These are phyloP conservation scores for Dothistroma pini DNA, from an alignment of 2,329 filamentous ascomycete species.

Conservation along the genomic window DNA sequence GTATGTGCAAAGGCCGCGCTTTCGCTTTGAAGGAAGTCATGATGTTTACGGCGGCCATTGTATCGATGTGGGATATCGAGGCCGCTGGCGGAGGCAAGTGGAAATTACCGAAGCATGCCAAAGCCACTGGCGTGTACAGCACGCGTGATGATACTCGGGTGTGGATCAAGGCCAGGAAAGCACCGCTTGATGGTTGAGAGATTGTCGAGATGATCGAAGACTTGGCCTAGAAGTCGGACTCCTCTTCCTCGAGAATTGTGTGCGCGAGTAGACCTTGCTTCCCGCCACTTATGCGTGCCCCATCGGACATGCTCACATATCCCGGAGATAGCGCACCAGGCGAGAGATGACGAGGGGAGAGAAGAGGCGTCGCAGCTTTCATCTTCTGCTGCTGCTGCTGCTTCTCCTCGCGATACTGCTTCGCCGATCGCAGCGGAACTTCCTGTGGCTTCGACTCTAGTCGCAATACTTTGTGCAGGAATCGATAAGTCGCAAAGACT, in stretches of 20 bases:
- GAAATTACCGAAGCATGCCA: slow-evolving; percentile 49
- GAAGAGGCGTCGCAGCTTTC: slow-evolving; percentile 15
- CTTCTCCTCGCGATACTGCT: slow-evolving; percentile 34
- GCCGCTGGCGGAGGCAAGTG: slow-evolving; percentile 45
- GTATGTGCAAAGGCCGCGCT: slow-evolving; percentile 49
- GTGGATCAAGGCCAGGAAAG: slow-evolving; percentile 42
- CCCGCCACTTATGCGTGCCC: slow-evolving; percentile 37
- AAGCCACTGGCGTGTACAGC: slow-evolving; percentile 48
- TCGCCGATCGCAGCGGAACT: slow-evolving; percentile 24
- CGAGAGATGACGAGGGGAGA: slow-evolving; percentile 16
- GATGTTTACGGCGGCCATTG: slow-evolving; percentile 50
- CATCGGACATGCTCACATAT: slow-evolving; percentile 29
- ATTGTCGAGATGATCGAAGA: background rate
- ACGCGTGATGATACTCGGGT: slow-evolving; percentile 54
- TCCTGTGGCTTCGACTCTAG: slow-evolving; percentile 18
- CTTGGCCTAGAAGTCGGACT: slow-evolving; percentile 46
- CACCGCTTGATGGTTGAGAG: background rate
- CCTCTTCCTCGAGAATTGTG: slow-evolving; percentile 70
- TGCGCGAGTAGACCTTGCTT: slow-evolving; percentile 56
- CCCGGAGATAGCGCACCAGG: slow-evolving; percentile 17
- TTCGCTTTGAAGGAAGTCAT: slow-evolving; percentile 52
- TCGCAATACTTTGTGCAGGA: slow-evolving; percentile 29
- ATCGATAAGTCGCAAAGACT: slow-evolving; percentile 55
- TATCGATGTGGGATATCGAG: slow-evolving; percentile 56
- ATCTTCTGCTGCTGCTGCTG: slow-evolving; percentile 21